Conservation (phyloP, 2,329 filamentous ascomycete genomes). For the Sphaerulina populicola region DNA sequence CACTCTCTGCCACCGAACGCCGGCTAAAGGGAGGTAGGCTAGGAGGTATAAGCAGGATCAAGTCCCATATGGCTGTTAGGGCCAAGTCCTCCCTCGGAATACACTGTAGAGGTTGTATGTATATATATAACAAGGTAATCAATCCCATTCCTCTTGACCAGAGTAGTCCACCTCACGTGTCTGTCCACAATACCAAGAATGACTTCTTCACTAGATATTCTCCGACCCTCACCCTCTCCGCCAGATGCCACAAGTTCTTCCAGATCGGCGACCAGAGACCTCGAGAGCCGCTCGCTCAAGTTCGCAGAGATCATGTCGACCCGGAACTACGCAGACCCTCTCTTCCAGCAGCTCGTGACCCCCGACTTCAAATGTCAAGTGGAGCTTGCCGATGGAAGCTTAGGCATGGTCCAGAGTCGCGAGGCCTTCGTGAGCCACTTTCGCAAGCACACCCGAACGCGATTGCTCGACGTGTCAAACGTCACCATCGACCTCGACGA, state of each 20-base stretch:
- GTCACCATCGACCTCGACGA: conserved; percentile 13
- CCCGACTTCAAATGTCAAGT: conserved; percentile 11
- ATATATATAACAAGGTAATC: neutral
- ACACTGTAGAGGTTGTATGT: neutral
- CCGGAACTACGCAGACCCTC: conserved; percentile 3
- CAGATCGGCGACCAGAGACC: conserved; percentile 1
- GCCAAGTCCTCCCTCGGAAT: neutral
- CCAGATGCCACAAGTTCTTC: neutral
- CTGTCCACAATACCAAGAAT: conserved; percentile 4
- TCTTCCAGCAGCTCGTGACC: neutral
- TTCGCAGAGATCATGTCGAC: conserved; percentile 4
- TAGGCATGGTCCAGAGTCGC: neutral
- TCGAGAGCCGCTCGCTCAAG: conserved; percentile 3
- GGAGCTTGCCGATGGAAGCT: neutral
- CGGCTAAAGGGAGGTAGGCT: no score
- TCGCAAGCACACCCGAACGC: neutral
- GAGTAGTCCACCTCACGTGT: neutral
- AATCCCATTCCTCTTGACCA: neutral
- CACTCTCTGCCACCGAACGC: no score
- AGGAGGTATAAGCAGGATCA: neutral
- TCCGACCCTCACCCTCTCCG: conserved; percentile 12
- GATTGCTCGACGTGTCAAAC: conserved; percentile 5
- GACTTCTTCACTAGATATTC: conserved; percentile 15
- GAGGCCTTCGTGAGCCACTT: conserved; percentile 7
- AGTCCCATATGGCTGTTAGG: conserved; percentile 2